These are phyloP conservation scores for Lophium mytilinum DNA, from an alignment of 495 filamentous ascomycete species.

Conservation along the genomic window DNA sequence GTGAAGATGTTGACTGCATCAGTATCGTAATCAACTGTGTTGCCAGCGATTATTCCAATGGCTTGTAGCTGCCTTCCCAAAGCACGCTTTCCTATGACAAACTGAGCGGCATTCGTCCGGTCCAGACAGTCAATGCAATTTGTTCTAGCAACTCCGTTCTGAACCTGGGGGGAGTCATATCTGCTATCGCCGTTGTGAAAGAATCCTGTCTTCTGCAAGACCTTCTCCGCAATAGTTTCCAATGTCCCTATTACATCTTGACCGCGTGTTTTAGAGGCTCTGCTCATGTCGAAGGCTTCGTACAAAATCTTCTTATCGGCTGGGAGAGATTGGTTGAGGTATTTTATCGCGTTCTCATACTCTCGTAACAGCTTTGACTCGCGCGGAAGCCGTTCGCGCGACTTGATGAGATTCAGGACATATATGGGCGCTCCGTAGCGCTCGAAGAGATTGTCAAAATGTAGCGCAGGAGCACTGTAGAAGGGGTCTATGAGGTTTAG, in stretches of 20 bases:
- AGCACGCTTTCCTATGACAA: conserved; percentile 94
- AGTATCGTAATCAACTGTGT: conserved; percentile 81
- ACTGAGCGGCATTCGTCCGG: conserved; percentile 93
- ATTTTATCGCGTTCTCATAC: conserved; percentile 79
- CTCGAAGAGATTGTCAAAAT: conserved; percentile 94
- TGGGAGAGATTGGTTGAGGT: conserved; percentile 92
- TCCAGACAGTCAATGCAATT: conserved; percentile 98
- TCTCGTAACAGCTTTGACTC: conserved; percentile 87
- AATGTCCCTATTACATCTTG: conserved; percentile 91
- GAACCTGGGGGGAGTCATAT: conserved; percentile 56
- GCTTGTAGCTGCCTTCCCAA: conserved; percentile 90
- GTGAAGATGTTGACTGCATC: conserved; percentile 94
- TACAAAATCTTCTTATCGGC: conserved; percentile 77
- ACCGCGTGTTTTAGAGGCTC: conserved; percentile 87
- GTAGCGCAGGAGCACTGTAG: conserved; percentile 88
- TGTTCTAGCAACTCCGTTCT: conserved; percentile 88
- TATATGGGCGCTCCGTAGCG: conserved; percentile 89
- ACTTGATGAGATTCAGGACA: conserved; percentile 88
- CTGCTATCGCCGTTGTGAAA: conserved; percentile 80
- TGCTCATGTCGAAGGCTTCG: conserved; percentile 96
- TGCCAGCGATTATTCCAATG: conserved; percentile 73
- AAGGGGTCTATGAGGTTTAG: conserved; percentile 92
- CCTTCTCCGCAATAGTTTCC: conserved; percentile 78
- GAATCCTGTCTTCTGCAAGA: conserved; percentile 78
- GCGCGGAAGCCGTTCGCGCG: conserved; percentile 78